Percentiles rank a stretch among this genome's conserved stretches.
These are phyloP conservation scores for Hypoxylon perforatum DNA, from an alignment of 495 filamentous ascomycete genomes.

Conservation along the genomic window DNA sequence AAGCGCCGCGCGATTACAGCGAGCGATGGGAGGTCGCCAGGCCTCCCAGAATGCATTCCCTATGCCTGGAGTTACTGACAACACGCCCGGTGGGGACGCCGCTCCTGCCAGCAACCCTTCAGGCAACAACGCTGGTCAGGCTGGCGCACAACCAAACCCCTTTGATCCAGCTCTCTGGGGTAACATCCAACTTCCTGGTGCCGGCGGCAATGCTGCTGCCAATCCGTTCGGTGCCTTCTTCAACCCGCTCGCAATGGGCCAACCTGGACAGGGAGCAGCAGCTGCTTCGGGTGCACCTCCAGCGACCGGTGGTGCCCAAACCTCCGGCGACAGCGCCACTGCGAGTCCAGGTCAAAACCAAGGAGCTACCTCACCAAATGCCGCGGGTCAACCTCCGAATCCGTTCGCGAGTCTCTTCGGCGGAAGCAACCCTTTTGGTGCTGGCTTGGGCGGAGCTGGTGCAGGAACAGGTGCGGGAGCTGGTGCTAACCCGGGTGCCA, in stretches of 20 bases:
- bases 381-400: constrained; percentile 45
- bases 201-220: constrained; percentile 46
- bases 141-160: constrained; percentile 51
- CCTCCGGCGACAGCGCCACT: constrained; percentile 14
- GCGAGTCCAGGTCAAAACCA: constrained; percentile 37
- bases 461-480: constrained; percentile 21
- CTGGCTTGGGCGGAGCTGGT: constrained; percentile 1
- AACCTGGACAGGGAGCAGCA: constrained; percentile 30
- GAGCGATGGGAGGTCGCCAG: constrained; percentile 70
- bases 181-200: constrained; percentile 36
- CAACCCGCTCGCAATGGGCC: constrained; percentile 43
- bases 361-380: constrained; percentile 23
- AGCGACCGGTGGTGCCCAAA: constrained; percentile 21
- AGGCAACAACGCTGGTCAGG: constrained; percentile 33
- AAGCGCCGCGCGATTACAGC: constrained; percentile 81
- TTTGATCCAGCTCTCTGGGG: constrained; percentile 48
- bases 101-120: constrained; percentile 35
- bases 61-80: constrained; percentile 89
- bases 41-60: constrained; percentile 71
- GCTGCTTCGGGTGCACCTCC: constrained; percentile 40
- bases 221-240: constrained; percentile 84
- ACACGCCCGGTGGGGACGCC: constrained; percentile 58
- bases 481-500: constrained; percentile 17
- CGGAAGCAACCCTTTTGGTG: constrained; percentile 7
- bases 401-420: constrained; percentile 59